phyloP scores from a whole-genome alignment of 2,329 filamentous ascomycete genomes.

The Triangularia verruculosa region DNA sequence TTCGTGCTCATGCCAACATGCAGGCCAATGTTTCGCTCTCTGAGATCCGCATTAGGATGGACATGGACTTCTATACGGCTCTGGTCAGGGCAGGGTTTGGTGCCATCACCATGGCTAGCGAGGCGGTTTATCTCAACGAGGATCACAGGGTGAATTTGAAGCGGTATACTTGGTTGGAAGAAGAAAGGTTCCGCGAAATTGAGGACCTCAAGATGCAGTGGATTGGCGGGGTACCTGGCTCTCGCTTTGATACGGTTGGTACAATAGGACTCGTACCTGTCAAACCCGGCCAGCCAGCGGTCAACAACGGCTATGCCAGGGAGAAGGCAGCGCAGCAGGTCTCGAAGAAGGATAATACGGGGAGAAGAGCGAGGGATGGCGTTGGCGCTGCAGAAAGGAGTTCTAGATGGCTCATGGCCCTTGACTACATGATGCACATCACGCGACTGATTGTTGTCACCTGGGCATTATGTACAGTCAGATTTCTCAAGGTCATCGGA shows the following conservation, averaged over 20 bases:
- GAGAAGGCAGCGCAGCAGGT: constrained; percentile 66
- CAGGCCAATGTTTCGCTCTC: constrained; percentile 86
- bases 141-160: constrained; percentile 72
- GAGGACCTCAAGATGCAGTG: constrained; percentile 56
- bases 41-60: constrained; percentile 73
- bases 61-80: constrained; percentile 95
- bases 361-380: constrained; percentile 52
- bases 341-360: constrained; percentile 43
- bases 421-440: constrained; percentile 75
- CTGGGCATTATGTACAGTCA: constrained; percentile 52
- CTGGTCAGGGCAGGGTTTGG: constrained; percentile 83
- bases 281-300: constrained; percentile 42
- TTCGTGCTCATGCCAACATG: constrained; percentile 78
- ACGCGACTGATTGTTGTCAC: constrained; percentile 61
- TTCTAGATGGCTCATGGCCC: constrained; percentile 72
- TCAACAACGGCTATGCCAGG: constrained; percentile 61
- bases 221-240: constrained; percentile 45
- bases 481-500: constrained; percentile 55
- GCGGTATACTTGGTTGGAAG: constrained; percentile 85
- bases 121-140: constrained; percentile 94
- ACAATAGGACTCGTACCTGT: constrained; percentile 56
- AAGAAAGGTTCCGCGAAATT: constrained; percentile 76
- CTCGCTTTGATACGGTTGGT: constrained; percentile 51
- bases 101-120: constrained; percentile 86
- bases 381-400: constrained; percentile 77